A percentile compares a stretch with the other conserved stretches of the same genome.
Evolutionary conservation across 306 rosid genomes (phyloP).

Genomic region (Trichosanthes truncata): DNA sequence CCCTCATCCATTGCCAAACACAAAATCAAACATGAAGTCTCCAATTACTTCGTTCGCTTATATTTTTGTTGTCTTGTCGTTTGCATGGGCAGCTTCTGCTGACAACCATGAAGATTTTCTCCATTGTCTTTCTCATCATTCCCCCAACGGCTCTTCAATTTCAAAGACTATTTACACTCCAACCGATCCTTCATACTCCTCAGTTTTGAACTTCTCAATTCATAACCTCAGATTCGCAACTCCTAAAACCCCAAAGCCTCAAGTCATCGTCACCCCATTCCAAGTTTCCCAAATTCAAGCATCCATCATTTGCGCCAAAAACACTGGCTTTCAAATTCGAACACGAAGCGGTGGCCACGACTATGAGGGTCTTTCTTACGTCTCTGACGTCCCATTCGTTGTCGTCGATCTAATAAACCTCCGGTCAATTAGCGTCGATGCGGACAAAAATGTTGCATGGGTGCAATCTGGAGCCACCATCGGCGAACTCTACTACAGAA

Average conservation of each 20-base stretch:
- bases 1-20: background rate
- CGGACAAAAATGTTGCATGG: background rate
- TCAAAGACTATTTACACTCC: constrained; percentile 8
- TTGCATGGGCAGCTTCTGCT: constrained; percentile 8
- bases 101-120: constrained; percentile 11
- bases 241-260: background rate
- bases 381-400: constrained; percentile 4
- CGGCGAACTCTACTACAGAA: constrained; percentile 9
- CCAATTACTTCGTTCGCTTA: background rate
- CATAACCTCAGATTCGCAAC: constrained; percentile 8
- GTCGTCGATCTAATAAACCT: constrained; percentile 11
- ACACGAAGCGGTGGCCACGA: constrained; percentile 20
- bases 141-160: background rate
- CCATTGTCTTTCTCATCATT: constrained; percentile 8
- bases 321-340: background rate
- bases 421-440: background rate
- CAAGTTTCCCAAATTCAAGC: constrained; percentile 10
- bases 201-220: background rate
- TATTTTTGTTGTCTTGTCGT: background rate
- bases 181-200: background rate
- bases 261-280: constrained; percentile 7
- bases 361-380: constrained; percentile 19
- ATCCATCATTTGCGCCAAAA: constrained; percentile 4
- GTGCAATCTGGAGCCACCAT: constrained; percentile 12
- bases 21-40: constrained; percentile 9